Evolutionary conservation across 495 filamentous ascomycete genomes (phyloP), one percentile per base, ranked within the genome.

Genomic region (Podospora bellae-mahoneyi): DNA sequence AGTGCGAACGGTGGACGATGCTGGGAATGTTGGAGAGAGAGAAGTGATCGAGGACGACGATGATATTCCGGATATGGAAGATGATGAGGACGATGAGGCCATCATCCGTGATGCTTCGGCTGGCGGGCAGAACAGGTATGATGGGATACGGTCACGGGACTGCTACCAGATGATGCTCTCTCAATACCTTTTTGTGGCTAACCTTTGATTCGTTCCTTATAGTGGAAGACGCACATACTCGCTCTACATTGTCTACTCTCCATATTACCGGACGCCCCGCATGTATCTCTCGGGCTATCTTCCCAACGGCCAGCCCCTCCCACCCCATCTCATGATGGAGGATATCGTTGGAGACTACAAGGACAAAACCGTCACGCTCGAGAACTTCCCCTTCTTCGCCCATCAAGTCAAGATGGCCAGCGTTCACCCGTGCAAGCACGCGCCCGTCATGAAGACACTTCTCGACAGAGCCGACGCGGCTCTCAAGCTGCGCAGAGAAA

Each of bases 291-390:
- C 92, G 5, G 96, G 96, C 66, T 97, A 97, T 77, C 82, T 86
- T 3, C 86, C 90, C n/a, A 85, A 88, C 65, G 90, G 91, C 26
- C 88, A 92, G 70, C 94, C 96, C 5, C 91, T 97, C 27, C 86
- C 91, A 5, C 96, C 95, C 2, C 86, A 90, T 27, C 84, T 90
- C 27, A 98, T 99, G 96, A 97, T 98, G 91, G 95, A 99, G 76
- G 96, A 99, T 73, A 98, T 99, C 73, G 91, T 97, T 32, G 94
- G 96, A 73, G 96, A 99, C 84, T 99, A 99, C 84, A 96, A 97
- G 76, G 94, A 98, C 81, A 99, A 99, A 82, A 99, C 95, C 7
- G 95, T 99, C 68, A 99, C 96, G 18, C 87, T 98, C 55, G 96
- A 99, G 78, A 92, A 97, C 77, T 99, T 99, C 78, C 93, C 93